Conservation (phyloP, 352 stramenopile species). For the Phytophthora pluvialis region DNA sequence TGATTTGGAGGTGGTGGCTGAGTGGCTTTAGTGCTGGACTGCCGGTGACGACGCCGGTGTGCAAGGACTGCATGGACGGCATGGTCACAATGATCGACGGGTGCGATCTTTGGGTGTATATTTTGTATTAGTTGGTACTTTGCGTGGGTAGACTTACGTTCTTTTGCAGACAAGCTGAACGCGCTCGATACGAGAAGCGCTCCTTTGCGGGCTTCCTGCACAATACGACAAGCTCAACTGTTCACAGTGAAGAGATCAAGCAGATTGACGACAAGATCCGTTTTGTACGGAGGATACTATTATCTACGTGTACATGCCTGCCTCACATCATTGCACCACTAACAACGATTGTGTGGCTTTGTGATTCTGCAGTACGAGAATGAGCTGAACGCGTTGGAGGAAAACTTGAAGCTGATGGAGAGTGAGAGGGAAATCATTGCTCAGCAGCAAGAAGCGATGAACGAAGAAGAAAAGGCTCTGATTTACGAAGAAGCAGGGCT, state of each 20-base stretch:
- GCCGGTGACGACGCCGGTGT: slow-evolving; percentile 68
- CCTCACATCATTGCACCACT: background rate
- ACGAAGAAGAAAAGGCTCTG: slow-evolving; percentile 54
- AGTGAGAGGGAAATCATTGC: slow-evolving; percentile 61
- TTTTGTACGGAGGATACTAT: slow-evolving; percentile 50
- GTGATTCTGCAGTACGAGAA: slow-evolving; percentile 62
- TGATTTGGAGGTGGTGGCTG: slow-evolving; percentile 1
- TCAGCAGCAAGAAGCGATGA: slow-evolving; percentile 54
- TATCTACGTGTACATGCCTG: background rate
- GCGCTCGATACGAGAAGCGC: slow-evolving; percentile 77
- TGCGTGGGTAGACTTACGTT: background rate
- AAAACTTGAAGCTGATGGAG: slow-evolving; percentile 77
- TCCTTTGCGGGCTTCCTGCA: slow-evolving; percentile 66
- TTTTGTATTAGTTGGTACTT: background rate
- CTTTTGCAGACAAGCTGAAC: slow-evolving; percentile 58
- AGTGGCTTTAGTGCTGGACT: slow-evolving; percentile 46
- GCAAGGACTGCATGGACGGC: slow-evolving; percentile 76
- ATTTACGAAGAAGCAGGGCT: slow-evolving; percentile 57
- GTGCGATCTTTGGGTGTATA: slow-evolving; percentile 20
- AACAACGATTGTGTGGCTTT: slow-evolving; percentile 7
- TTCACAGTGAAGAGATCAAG: slow-evolving; percentile 64
- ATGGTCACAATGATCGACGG: slow-evolving; percentile 81
- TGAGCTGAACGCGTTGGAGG: slow-evolving; percentile 58
- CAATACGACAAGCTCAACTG: slow-evolving; percentile 46
- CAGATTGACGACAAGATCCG: slow-evolving; percentile 76